Base-by-base conservation (phyloP, 2,329 filamentous ascomycete species). In the Aspergillus phoenicis region DNA sequence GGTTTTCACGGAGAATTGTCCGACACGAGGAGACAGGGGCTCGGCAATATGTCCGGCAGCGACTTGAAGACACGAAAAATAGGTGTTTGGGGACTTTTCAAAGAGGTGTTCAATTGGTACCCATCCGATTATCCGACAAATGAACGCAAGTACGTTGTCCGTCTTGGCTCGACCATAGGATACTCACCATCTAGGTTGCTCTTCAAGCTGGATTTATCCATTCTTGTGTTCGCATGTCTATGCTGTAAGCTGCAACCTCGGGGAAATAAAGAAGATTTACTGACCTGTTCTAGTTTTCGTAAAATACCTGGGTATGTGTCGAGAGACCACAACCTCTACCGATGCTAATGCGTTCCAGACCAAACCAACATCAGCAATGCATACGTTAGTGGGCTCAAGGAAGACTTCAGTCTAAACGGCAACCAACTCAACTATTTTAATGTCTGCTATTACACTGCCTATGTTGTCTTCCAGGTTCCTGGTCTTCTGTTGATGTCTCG, bases 321-420 rank as follows among this genome's bases (percentile, higher is more conserved):
- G 28, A 1, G 28, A 30, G 28, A 30, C 28, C 11, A 10, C 28
- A 30, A 4, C 8, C 5, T 10, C 10, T n/a, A 13, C 38, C 24
- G 5, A 26, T 8, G 52, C 24, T 45, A 26, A 55, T 20, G 8
- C 10, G 4, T 5, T 36, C 1, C 36, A 71, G 71, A 73, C 54
- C 72, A 73, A 43, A 69, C 72, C 2, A 73, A 73, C 49, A 73
- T 73, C 58, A 73, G 64, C 65, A 74, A 74, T 68, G 73, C 73
- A 17, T 75, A 74, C 15, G 71, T 73, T 6, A 72, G 68, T 45
- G 73, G 73, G 0, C 62, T 74, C 4, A 74, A 74, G 47, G 73
- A 74, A 20, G 73, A 73, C 52, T 68, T 74, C 8, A 55, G 56
- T 17, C 67, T 75, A 2, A 65, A 73, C 39, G 72, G 72, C 1